Base-by-base conservation (phyloP, 2,329 filamentous ascomycete genomes). In the Venturia carpophila region DNA sequence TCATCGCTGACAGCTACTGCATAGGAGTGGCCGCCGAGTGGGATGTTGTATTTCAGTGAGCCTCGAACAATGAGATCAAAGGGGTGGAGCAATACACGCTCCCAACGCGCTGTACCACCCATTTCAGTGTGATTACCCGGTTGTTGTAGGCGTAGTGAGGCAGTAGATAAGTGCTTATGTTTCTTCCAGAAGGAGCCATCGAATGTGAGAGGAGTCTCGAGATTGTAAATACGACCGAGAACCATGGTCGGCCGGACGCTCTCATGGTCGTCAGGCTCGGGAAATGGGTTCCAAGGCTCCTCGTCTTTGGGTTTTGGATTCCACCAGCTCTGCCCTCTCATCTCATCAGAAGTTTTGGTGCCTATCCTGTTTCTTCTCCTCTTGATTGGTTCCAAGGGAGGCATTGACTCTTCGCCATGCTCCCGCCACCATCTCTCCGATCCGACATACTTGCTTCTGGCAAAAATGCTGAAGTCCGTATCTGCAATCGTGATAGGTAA, bases 21-120 rank as follows among this genome's bases (percentile, higher is more conserved):
- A 34, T 64, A 64, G n/a, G 63, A 47, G 9, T 49, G 55, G 11
- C 82, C 83, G 67, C 79, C 84, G 64, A 88, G 76, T 9, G 85
- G 85, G 3, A 87, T 76, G 67, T 84, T 81, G 72, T 99, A 99
- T 72, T 92, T 92, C 69, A 99, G 81, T 17, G 94, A 89, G 27
- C 94, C 94, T 70, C 94, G 88, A 52, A 99, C 84, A 67, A 97
- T 93, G 61, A 99, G 82, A 69, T 97, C 91, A 70, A 97, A 99
- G 56, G 93, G 90, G 74, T 97, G 90, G 69, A 95, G 86, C 62
- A 97, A 81, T 60, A 97, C 92, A 67, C 87, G 84, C 73, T 96
- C 91, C 94, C 94, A 99, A 15, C 92, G 86, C 72, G 89, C 86
- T 1, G 87, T 88, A 10, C 93, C 94, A 49, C 90, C 89, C 55